Base-by-base conservation (phyloP, 805 yeast genomes). In the Priceomyces medius region DNA sequence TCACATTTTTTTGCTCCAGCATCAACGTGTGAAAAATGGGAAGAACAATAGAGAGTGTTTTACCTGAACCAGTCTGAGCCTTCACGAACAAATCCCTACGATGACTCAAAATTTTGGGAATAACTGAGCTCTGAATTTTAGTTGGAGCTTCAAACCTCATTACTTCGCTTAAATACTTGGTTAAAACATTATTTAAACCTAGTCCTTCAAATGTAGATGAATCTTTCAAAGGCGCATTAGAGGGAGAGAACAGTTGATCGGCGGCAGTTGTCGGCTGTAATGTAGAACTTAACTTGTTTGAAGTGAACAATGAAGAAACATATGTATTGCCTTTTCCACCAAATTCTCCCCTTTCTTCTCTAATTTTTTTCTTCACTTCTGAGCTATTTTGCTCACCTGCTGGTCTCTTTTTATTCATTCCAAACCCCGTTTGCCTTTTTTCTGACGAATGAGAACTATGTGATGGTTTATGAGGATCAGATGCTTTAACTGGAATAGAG, bases 31-130 rank as follows among this genome's bases (percentile, higher is more conserved):
- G 81, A 47, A 91, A 62, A 16, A 95, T 82, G 1, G 99, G 99
- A 28, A 95, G 66, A 3, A 84, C 68, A 59, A 86, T 95, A 0
- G 98, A 83, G 42, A 93, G 64, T 0, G 99, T 93, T 63, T 93
- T 93, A 63, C 99, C 99, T 0, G 98, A 90, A 40, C 99, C 99
- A 0, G 99, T 93, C 64, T 95, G 97, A 0, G 99, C 97, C 57
- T 89, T 95, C 35, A 93, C 85, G 50, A 93, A 85, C 42, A 89
- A 66, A 63, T 93, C 99, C 23, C 70, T 63, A 20, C 56, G 44
- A 14, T 54, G 45, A 12, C 48, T 42, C 24, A 61, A 41, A 32
- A 73, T 50, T 1, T 68, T 58, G 16, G 98, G 96, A 7, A 89
- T 69, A 0, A 85, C 93, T 4, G 84, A 66, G 48, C 88, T 76